Evolutionary conservation across 352 stramenopile genomes (phyloP), one percentile per base, ranked within the genome.

Genomic region (Plasmopara halstedii): DNA sequence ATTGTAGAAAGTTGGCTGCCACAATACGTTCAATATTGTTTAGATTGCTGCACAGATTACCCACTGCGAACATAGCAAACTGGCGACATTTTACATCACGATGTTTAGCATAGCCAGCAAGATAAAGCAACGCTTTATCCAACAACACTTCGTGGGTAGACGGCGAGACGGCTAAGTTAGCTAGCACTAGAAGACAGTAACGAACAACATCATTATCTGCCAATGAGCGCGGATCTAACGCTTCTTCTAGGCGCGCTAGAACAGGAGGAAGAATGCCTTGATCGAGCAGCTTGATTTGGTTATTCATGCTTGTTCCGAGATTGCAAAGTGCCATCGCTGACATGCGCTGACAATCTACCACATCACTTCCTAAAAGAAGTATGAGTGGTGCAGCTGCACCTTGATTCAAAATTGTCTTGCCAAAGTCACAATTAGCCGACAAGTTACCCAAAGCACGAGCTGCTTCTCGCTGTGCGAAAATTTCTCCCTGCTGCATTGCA

Each of bases 41-140:
- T 4, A 80, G 66, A 56, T 97, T 97, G 44, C 87, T 85, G 60
- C 91, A 98, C 6, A 99, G 57, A 50, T 98, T 99, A 4, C 94
- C 94, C 19, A 98, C 44, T 2, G 85, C 89, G 49, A 98, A 97
- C 37, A 98, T 81, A 18, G 94, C 86, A 59, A 98, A 94, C 58
- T 98, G 92, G n/a, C 95, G 77, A 40, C 89, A 98, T 56, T 97
- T 98, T 41, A 98, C 83, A 61, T 98, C 94, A 8, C 88, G 77
- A 48, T 98, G 91, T 48, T 97, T 96, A 14, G 83, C 80, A 56
- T 97, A 98, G 6, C 80, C 83, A 20, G 93, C 74, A 6, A 99
- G 60, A 38, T 96, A 76, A n/a, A 85, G 74, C 15, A 97, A 58
- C 19, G 78, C 73, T 32, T 79, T 67, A 14, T 65, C 63, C 57